Percentiles rank a stretch among this genome's conserved stretches.
Conservation (phyloP, 768 basidiomycete species). For the Rubroboletus pulcherrimus region DNA sequence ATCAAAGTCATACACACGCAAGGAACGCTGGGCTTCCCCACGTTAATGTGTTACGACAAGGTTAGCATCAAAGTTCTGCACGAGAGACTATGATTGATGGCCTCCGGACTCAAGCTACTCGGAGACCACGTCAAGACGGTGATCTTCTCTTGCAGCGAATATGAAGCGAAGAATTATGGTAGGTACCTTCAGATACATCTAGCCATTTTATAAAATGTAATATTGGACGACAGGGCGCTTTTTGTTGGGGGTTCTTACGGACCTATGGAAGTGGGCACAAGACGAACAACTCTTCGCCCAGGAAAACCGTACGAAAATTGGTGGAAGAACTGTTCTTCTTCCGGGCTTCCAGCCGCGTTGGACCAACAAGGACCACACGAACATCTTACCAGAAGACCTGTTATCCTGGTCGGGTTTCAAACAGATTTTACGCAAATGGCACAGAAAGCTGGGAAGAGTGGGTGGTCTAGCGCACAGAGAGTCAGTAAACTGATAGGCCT, state of each 20-base stretch:
- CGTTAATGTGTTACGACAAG: conserved; percentile 80
- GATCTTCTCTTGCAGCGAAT: conserved; percentile 92
- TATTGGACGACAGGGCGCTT: conserved; percentile 65
- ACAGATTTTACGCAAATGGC: conserved; percentile 77
- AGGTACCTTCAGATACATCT: conserved; percentile 14
- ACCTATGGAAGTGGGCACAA: conserved; percentile 75
- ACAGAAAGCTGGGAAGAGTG: conserved; percentile 70
- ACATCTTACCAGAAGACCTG: conserved; percentile 45
- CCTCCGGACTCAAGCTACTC: conserved; percentile 55
- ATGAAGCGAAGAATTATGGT: conserved; percentile 95
- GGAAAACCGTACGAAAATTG: conserved; percentile 63
- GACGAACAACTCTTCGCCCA: conserved; percentile 72
- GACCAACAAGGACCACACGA: conserved; percentile 39
- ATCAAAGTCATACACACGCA: conserved; percentile 83
- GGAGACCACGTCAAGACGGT: conserved; percentile 80
- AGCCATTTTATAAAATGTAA: background rate
- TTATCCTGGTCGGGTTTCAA: conserved; percentile 71
- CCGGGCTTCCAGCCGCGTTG: conserved; percentile 67
- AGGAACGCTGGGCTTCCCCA: conserved; percentile 88
- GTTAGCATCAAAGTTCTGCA: conserved; percentile 35
- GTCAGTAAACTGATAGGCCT: background rate
- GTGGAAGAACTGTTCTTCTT: conserved; percentile 55
- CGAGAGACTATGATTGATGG: background rate
- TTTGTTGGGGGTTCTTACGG: conserved; percentile 70
- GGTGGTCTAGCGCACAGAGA: conserved; percentile 15